Percentiles rank a stretch among this genome's conserved stretches.
phyloP scores from a whole-genome alignment of 768 basidiomycete species.

The Tylopilus plumbeoviolaceoides region DNA sequence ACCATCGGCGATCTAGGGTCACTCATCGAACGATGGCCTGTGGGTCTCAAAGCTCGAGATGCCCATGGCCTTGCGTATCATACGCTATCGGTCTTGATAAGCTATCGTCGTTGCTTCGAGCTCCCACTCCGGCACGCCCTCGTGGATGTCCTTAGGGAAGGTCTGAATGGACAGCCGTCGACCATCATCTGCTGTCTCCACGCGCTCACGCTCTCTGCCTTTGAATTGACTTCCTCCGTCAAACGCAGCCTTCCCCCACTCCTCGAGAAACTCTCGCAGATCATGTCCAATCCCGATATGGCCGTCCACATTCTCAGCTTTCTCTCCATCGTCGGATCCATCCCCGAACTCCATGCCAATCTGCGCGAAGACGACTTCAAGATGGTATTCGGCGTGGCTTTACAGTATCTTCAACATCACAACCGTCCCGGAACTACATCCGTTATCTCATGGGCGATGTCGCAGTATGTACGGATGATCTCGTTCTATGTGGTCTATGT shows the following conservation, averaged over 20 bases:
- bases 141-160: constrained; percentile 69
- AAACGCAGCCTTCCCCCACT: constrained; percentile 76
- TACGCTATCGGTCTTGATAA: constrained; percentile 80
- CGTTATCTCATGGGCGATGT: constrained; percentile 76
- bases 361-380: constrained; percentile 89
- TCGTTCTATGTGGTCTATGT: constrained; percentile 89
- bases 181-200: constrained; percentile 89
- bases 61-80: constrained; percentile 87
- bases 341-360: constrained; percentile 77
- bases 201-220: constrained; percentile 81
- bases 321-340: constrained; percentile 80
- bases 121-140: constrained; percentile 58
- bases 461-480: constrained; percentile 86
- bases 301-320: constrained; percentile 96
- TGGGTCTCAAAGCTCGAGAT: constrained; percentile 65
- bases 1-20: constrained; percentile 53
- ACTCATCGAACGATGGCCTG: constrained; percentile 56
- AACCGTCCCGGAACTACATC: constrained; percentile 58
- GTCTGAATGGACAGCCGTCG: constrained; percentile 63
- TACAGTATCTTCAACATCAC: constrained; percentile 92
- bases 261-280: constrained; percentile 82
- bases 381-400: constrained; percentile 89
- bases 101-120: constrained; percentile 80
- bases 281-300: constrained; percentile 92
- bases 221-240: constrained; percentile 80